phyloP scores from a whole-genome alignment of 2,329 filamentous ascomycete species.

The Colletotrichum eremochloae region DNA sequence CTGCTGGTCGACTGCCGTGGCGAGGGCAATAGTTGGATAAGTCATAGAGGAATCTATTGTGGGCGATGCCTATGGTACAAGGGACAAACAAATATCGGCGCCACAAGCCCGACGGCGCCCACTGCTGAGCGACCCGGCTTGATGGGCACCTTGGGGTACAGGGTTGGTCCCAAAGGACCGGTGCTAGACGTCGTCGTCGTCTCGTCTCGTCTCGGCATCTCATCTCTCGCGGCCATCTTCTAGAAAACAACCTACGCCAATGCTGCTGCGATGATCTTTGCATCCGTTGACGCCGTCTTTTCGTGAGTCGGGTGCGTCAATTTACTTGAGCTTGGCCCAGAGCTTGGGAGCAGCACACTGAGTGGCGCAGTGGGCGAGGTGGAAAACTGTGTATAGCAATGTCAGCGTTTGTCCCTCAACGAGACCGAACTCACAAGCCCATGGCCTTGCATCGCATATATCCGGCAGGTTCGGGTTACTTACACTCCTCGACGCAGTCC shows the following conservation, averaged over 20 bases:
- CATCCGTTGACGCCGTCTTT: constrained; percentile 12
- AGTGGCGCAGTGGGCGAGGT: constrained; percentile 95
- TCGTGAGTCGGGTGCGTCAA: constrained; percentile 5
- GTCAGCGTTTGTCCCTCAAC: not conserved
- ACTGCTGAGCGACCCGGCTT: constrained; percentile 2
- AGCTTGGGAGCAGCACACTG: constrained; percentile 96
- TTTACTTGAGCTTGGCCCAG: constrained; percentile 92
- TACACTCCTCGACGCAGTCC: constrained; percentile 99
- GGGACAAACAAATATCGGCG: constrained; percentile 39
- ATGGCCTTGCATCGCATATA: not conserved
- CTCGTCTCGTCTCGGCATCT: constrained; percentile 32
- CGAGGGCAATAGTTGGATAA: not conserved
- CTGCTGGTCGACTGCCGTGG: not conserved
- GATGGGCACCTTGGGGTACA: constrained; percentile 35
- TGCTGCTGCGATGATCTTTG: constrained; percentile 11
- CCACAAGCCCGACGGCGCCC: constrained; percentile 21
- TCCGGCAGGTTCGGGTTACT: constrained; percentile 55
- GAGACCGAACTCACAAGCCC: not conserved
- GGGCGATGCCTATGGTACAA: constrained; percentile 44
- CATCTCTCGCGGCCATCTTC: constrained; percentile 14
- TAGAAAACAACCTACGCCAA: constrained; percentile 27
- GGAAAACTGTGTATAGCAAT: constrained; percentile 80
- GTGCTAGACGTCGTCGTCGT: constrained; percentile 22
- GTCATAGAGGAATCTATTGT: constrained; percentile 44
- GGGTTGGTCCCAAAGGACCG: constrained; percentile 22